Base-by-base conservation (phyloP, 108 stramenopile genomes). In the Nitzschia inconspicua region DNA sequence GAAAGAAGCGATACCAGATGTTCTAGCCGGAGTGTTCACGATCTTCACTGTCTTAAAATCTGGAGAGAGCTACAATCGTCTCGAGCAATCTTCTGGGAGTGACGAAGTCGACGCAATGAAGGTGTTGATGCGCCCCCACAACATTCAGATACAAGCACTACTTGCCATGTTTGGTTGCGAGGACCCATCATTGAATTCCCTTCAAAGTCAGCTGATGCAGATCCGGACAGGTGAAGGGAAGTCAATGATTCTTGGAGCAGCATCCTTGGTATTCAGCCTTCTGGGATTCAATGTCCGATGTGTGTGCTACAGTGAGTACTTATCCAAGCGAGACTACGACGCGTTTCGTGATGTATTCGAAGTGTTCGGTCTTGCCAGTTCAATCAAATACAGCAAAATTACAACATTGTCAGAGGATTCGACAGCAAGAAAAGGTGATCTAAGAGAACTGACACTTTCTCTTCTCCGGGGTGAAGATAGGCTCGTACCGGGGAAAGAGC, bases 301-400 rank as follows among this genome's bases (percentile, higher is more conserved):
- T 36, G 78, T 83, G 9, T 83, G 82, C 54, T 83, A 83, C 73
- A 79, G 78, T 51, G 78, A 79, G 34, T 79, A 79, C 47, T 73
- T 83, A 10, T 79, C 78, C 9, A 46, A 23, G 14, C 72, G 82
- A 13, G 82, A 83, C 51, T 77, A 62, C 20, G 48, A 44, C 3
- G 52, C 79, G 9, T 83, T 83, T 46, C 63, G 67, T 26, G 75
- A 79, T 27, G 72, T 83, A 7, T 83, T 83, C 48, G 37, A 67
- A 16, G 37, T 40, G 14, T 68, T 83, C 30, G 63, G 67, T 44
- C 47, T 77, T 26, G 40, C 37, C 10, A 43, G 57, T 1, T 63
- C 10, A 29, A 66, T 83, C 44, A 71, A 58, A 8, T 83, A 83
- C 35, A 79, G 78, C 60, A 83, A 77, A 47, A 83, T 83, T 28